These are phyloP conservation scores for Escovopsis sp. DNA, from an alignment of 2,329 filamentous ascomycete genomes.

Conservation along the genomic window DNA sequence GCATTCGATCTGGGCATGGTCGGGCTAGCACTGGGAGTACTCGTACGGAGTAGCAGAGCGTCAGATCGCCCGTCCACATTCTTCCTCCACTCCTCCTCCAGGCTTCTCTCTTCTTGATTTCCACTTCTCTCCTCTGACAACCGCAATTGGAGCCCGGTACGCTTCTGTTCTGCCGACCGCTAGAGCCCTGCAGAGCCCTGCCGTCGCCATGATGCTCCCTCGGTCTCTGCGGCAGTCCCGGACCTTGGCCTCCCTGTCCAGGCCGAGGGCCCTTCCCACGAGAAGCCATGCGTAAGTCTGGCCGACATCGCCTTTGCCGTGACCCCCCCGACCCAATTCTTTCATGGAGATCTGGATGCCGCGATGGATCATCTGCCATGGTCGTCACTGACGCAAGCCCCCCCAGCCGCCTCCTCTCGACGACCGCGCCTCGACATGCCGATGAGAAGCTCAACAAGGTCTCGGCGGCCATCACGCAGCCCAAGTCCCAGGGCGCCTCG, in stretches of 20 bases:
- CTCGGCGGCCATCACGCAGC: slow-evolving; percentile 78
- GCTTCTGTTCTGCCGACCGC: no score
- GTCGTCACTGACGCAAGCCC: no score
- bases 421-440: slow-evolving; percentile 30
- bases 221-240: slow-evolving; percentile 7
- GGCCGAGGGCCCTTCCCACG: slow-evolving; percentile 4
- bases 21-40: no score
- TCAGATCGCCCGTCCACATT: no score
- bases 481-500: slow-evolving; percentile 93
- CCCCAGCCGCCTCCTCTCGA: slow-evolving; percentile 38
- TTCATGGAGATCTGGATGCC: no score
- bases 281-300: slow-evolving; percentile 8
- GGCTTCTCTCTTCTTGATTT: no score
- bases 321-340: no score
- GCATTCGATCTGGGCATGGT: no score
- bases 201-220: slow-evolving; percentile 8
- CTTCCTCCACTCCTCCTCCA: no score
- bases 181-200: not conserved
- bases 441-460: slow-evolving; percentile 63
- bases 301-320: no score
- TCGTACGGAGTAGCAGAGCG: no score
- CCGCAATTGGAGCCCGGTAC: slow-evolving; percentile 7
- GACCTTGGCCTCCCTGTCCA: slow-evolving; percentile 7
- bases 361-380: no score
- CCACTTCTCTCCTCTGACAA: slow-evolving; percentile 12